Base-by-base conservation (phyloP, 257 asterid species). In the Gentiana dahurica region DNA sequence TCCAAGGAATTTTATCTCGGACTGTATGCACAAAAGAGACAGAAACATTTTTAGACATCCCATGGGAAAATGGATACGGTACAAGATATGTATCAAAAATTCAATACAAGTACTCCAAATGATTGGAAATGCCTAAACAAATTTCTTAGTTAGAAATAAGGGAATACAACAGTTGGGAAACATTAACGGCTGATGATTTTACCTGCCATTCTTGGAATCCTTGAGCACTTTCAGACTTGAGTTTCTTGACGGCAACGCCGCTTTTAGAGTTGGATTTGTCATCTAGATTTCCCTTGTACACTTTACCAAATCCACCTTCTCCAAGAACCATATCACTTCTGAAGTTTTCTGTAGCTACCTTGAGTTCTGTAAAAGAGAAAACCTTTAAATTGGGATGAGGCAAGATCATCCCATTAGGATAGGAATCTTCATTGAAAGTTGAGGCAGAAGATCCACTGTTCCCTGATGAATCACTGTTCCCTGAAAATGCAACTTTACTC, bases 301-400 rank as follows among this genome's bases (percentile, higher is more conserved):
- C 97, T 43, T 75, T 89, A 2, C 97, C 97, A 64, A 89, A 89
- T 15, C 95, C 97, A n/a, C 97, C 97, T 60, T 86, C 97, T 34
- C 95, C 97, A 9, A 89, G 76, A 57, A 89, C 86, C 0, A 87
- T 78, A 65, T 86, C 94, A 36, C n/a, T 65, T 59, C 80, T n/a
- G 77, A 74, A 89, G 86, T 61, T 80, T 82, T 53, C 81, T 72
- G 3, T 95, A 83, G 34, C 94, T 93, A 1, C 63, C 63, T 76
- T 15, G 80, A 35, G 85, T 90, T 36, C 82, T 1, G 73, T 49
- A 48, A 77, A 76, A 9, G 82, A 52, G 78, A 88, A 88, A 44
- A 72, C 56, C 75, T 83, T 77, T 59, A 85, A 62, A 73, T 71
- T 85, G 6, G 95, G 83, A 24, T 74, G 77, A 24, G 87, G 66